Evolutionary conservation across 768 basidiomycete species (phyloP), one percentile per base, ranked within the genome.

Genomic region (Suillus fuscotomentosus): DNA sequence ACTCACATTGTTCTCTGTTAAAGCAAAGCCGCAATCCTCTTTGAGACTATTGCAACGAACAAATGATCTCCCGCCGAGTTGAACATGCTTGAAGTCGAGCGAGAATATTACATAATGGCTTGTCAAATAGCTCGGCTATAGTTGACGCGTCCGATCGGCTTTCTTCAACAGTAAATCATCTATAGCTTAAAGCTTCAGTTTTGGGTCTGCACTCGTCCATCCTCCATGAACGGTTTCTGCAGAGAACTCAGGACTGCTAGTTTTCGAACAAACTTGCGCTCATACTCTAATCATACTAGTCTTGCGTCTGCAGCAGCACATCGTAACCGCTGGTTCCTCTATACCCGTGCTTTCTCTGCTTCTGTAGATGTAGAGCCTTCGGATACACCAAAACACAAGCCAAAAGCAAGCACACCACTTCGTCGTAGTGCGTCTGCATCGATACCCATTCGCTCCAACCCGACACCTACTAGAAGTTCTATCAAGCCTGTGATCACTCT

Each of bases 361-460:
- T 60, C 60, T 34, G 39, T n/a, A 48, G 63, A 63, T 10, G 31
- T 39, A 15, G 41, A 39, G 24, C 41, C 59, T 42, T 48, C 63
- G 31, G 67, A 69, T 2, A 39, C 64, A 24, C 48, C 81, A 39
- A 88, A 88, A 69, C 79, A 85, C 45, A 94, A 92, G 73, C 91
- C 92, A n/a, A 94, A 93, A 72, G 87, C 88, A 20, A 84, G 87
- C 6, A 94, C 93, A 5, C 85, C 92, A 2, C 83, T 94, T 5
- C 85, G 95, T 53, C 86, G 94, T 54, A 85, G 93, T 8, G 95
- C 95, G 17, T 85, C 92, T 17, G 94, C 86, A 6, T 97, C 95
- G 3, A 82, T 92, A 50, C 89, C 93, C 8, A 92, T 97, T 66
- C 90, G 95, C 59, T 82, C 88, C 27, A 95, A 92, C 68, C 92